Percentiles rank a stretch among this genome's conserved stretches.
phyloP scores from a whole-genome alignment of 169 alveolate genomes.

The Eimeria praecox region DNA sequence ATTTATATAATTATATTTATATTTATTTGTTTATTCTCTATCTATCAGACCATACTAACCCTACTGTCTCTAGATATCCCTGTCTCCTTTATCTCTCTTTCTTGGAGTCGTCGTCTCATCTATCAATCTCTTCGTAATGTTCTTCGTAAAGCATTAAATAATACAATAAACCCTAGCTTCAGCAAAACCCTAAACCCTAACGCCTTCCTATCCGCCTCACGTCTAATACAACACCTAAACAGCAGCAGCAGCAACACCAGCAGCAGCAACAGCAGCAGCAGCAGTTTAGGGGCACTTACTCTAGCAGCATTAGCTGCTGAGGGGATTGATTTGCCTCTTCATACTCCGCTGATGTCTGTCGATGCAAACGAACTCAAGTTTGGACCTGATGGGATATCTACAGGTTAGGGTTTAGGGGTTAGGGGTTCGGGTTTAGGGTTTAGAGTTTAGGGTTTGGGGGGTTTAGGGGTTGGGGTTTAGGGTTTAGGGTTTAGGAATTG shows the following conservation, averaged over 20 bases:
- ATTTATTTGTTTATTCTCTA: not conserved
- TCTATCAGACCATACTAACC: not conserved
- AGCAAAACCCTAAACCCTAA: not conserved
- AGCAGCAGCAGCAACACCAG: constrained; percentile 44
- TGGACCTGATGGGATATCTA: not conserved
- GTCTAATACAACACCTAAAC: not conserved
- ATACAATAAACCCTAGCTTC: not conserved
- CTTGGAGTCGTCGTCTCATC: constrained; percentile 36
- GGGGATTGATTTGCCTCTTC: not conserved
- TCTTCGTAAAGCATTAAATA: not conserved
- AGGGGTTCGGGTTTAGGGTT: constrained; percentile 55
- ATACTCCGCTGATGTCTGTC: constrained; percentile 26
- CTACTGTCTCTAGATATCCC: not conserved
- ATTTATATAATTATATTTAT: not conserved
- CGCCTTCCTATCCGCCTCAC: too few species aligned
- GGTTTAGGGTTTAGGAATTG: not conserved
- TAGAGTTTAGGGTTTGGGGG: constrained; percentile 41
- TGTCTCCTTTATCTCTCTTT: constrained; percentile 17
- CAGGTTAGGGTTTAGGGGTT: constrained; percentile 64
- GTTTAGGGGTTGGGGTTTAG: constrained; percentile 12
- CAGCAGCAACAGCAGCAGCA: constrained; percentile 47
- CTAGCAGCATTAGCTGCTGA: constrained; percentile 18
- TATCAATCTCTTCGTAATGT: not conserved
- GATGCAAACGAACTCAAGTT: constrained; percentile 26
- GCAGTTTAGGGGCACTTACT: not conserved